phyloP scores from a whole-genome alignment of 257 asterid species.

The Nicotiana otophora region DNA sequence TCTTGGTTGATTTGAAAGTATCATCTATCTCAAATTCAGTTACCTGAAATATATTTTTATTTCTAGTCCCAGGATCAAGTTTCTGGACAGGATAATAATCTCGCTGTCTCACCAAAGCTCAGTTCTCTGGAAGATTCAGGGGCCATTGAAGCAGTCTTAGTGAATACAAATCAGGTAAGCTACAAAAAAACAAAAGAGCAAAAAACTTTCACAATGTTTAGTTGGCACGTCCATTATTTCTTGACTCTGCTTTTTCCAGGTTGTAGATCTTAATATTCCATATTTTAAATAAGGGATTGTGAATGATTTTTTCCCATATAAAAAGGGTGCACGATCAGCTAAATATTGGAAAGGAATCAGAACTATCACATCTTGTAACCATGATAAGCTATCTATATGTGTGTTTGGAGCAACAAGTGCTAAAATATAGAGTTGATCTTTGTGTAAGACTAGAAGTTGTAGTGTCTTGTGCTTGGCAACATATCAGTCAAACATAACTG shows the following conservation, averaged over 20 bases:
- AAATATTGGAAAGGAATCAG: not conserved
- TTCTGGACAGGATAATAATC: slow-evolving; percentile 49
- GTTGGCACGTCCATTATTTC: not conserved
- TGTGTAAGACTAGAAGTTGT: not conserved
- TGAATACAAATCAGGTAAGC: slow-evolving; percentile 80
- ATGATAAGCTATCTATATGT: not conserved
- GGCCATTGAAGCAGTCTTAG: slow-evolving; percentile 62
- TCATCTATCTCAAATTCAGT: not conserved
- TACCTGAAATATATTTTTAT: slow-evolving; percentile 11
- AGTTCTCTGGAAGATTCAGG: slow-evolving; percentile 60
- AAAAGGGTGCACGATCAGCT: not conserved
- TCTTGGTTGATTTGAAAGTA: not conserved
- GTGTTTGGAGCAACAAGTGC: not conserved
- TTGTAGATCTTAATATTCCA: not conserved
- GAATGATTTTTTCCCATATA: slow-evolving; percentile 1
- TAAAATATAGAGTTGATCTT: not conserved
- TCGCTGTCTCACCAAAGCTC: slow-evolving; percentile 54
- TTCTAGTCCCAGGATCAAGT: slow-evolving; percentile 61
- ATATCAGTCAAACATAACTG: not conserved
- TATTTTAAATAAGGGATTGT: not conserved
- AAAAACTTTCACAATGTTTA: no score
- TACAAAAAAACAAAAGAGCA: no score
- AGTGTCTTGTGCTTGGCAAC: not conserved
- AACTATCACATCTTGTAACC: not conserved
- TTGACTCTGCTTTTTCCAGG: not conserved